Evolutionary conservation across 176 grass and related monocot genomes (phyloP), one percentile per base, ranked within the genome.

Genomic region (Oryza officinalis): DNA sequence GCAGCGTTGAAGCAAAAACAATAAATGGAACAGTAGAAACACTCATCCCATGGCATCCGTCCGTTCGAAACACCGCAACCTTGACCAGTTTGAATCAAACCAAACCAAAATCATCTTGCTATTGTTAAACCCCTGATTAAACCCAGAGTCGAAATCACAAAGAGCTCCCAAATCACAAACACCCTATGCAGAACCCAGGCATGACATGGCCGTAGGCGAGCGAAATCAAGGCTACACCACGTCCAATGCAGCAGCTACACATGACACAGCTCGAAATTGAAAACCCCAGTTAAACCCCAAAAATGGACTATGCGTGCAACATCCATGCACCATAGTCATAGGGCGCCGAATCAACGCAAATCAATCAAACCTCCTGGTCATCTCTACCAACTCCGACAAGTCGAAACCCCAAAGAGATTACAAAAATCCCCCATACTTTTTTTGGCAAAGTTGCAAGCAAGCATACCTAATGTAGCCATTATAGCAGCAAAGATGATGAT

Each of bases 401-500:
- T 37, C 35, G 35, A 37, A 37, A 37, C 35, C 6, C 35, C 35
- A 37, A 37, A 37, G 35, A 37, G 35, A 8, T 37, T 37, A 37
- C 35, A 7, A 37, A 37, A 37, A 32, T 32, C 32, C 32, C 32
- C 9, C 25, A 87, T 25, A 14, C 32, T 46, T 71, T 4, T 60
- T 74, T 20, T 4, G 4, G 43, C 13, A 78, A 85, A 65, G 17
- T 11, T 14, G 12, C 22, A 67, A 32, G 32, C 32, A 32, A 89
- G 41, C 71, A 84, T 94, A 97, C 95, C 95, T 84, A 97, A 91
- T 77, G 95, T 97, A 76, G 92, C 90, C 92, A 94, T 94, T 40
- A 94, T 45, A 65, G 92, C 95, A 79, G 95, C 90, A 46, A 97
- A 97, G 72, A 97, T 87, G 85, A 97, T 93, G 80, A 97, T 94